Base-by-base conservation (phyloP, 202 grass and related monocot species). In the Carex sylvatica region DNA sequence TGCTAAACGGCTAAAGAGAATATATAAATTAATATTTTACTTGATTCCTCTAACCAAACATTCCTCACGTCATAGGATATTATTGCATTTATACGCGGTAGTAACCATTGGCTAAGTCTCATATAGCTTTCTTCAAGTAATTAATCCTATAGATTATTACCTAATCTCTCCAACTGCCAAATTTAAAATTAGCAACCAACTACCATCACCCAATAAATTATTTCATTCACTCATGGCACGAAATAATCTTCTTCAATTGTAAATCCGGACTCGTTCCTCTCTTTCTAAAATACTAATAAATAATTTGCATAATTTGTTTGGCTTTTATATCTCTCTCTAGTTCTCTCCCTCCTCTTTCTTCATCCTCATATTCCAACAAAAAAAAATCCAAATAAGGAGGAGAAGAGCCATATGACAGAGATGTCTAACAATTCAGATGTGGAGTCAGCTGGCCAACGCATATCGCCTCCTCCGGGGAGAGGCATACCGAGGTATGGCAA, bases 361-460 rank as follows among this genome's bases (percentile, higher is more conserved):
- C 64, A 56, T 56, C 30, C 22, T 20, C 80, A 56, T 64, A 40
- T 49, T 24, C 58, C 53, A 76, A 44, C 68, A 84, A n/a, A 18
- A 30, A 54, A 19, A 15, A 54, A 53, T 49, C 15, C 28, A 42
- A 74, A 15, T 33, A 60, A 77, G 59, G 26, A 15, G 67, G 23
- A 62, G 1, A 47, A 64, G 14, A 46, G 7, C 42, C 42, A 81
- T 64, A 81, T 49, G 44, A 24, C 78, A 69, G 56, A 47, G 7
- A 53, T 65, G 42, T 28, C 82, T 79, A 92, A 91, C 55, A 70
- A 89, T 85, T 65, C 82, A 44, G 93, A 97, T 81, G 78, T 93
- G 42, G 91, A 97, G 80, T 80, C 38, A 40, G 38, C 65, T 0
- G 91, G 85, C 36, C 70, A 78, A 14, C 64, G 65, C 23, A 70